Percentiles rank a stretch among this genome's conserved stretches.
Conservation (phyloP, 495 filamentous ascomycete species). For the Pseudoneurospora amorphoporcata region DNA sequence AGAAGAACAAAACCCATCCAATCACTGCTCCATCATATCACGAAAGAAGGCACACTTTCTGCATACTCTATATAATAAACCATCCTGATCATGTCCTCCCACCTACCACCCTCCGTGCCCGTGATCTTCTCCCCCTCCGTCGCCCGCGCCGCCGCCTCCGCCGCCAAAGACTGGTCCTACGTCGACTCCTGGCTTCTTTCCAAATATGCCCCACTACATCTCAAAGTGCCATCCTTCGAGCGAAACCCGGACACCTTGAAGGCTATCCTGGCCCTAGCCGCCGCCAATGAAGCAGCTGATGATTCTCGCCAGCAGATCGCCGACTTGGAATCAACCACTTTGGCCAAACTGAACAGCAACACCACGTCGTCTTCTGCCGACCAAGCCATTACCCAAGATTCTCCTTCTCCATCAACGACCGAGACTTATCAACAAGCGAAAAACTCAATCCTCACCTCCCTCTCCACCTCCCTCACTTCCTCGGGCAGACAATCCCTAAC, state of each 20-base stretch:
- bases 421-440: conserved; percentile 3
- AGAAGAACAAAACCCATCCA: background rate
- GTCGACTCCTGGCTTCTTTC: conserved; percentile 70
- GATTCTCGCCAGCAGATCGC: conserved; percentile 54
- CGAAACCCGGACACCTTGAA: conserved; percentile 75
- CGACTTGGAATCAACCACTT: conserved; percentile 48
- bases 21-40: no score
- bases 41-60: background rate
- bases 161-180: conserved; percentile 78
- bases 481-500: conserved; percentile 31
- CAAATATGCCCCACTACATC: conserved; percentile 40
- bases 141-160: conserved; percentile 51
- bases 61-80: background rate
- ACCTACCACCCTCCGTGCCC: conserved; percentile 41
- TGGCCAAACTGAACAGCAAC: conserved; percentile 28
- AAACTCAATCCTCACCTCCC: conserved; percentile 24
- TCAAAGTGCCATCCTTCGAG: conserved; percentile 52
- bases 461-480: conserved; percentile 22
- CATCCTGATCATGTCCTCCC: conserved; percentile 33
- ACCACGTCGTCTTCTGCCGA: background rate
- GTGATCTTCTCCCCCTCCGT: conserved; percentile 60
- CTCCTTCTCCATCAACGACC: conserved; percentile 26
- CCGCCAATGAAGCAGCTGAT: conserved; percentile 72
- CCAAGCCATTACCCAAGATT: background rate
- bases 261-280: conserved; percentile 62